Evolutionary conservation across 1,284 basidiomycete species (phyloP).

Genomic region (Rhodotorula sp.): DNA sequence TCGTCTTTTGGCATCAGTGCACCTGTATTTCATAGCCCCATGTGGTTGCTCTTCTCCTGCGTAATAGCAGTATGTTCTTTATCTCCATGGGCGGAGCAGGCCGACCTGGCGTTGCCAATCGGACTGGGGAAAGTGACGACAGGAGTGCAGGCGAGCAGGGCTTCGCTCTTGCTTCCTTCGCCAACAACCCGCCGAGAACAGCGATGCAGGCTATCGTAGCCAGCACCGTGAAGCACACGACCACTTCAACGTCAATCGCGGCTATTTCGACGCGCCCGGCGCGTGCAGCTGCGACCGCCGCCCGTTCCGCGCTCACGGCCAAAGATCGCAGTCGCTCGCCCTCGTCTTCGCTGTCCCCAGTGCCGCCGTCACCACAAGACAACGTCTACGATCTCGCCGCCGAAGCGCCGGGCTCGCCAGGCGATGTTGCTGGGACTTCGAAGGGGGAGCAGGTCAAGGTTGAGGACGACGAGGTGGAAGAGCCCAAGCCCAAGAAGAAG

Average conservation of each 20-base stretch:
- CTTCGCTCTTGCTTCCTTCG: not conserved
- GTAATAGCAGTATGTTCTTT: too few relatives aligned
- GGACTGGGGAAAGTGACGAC: not conserved
- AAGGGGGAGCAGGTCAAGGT: not conserved
- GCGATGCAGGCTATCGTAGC: slow-evolving; percentile 3
- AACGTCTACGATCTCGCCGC: slow-evolving; percentile 1
- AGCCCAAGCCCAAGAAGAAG: slow-evolving; percentile 45
- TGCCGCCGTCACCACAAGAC: not conserved
- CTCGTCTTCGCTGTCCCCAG: slow-evolving; percentile 22
- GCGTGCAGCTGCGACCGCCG: slow-evolving; percentile 26
- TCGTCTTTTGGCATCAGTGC: not conserved
- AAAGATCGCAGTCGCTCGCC: slow-evolving; percentile 18
- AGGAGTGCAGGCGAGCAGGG: too few relatives aligned
- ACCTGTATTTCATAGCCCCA: too few relatives aligned
- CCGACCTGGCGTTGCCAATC: not conserved
- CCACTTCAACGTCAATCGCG: not conserved
- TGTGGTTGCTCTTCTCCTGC: too few relatives aligned
- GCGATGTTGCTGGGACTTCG: not conserved
- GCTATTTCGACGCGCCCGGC: not conserved
- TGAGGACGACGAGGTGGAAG: not conserved
- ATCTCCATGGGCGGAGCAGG: too few relatives aligned
- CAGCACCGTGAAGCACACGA: not conserved
- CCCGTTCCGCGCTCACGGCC: slow-evolving; percentile 14
- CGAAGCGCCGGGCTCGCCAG: not conserved
- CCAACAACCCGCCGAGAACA: not conserved